Base-by-base conservation (phyloP, 352 stramenopile species). In the Pythium coloratum region DNA sequence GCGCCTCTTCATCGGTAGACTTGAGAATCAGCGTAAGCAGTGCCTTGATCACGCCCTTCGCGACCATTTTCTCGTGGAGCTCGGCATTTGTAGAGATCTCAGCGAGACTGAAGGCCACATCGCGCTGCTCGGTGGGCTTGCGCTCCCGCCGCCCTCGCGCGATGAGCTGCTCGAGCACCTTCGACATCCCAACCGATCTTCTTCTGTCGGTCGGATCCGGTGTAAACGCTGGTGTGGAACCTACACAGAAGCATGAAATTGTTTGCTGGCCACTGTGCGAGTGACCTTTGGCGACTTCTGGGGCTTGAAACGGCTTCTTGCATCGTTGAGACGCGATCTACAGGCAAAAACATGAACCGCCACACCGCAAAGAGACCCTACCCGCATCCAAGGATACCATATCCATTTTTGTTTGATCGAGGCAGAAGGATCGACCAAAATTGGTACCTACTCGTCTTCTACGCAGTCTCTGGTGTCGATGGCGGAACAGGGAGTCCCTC, bases 111-210 rank as follows among this genome's bases (percentile, higher is more conserved):
- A 99, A 99, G 14, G 94, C 90, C 7, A 99, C 96, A 73, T 98
- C 92, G 24, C 96, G 96, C 76, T 98, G 94, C 67, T 99, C 97
- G 0, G 89, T 90, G n/a, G 94, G 92, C 71, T 97, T 97, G 47
- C 89, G 81, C 59, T 98, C 95, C 9, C 96, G 91, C n/a, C 96
- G 80, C 3, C 96, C 97, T n/a, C 97, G 90, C 24, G 96, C 97
- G 58, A 99, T 97, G 30, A 99, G 78, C 66, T 97, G 91, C 79
- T 99, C 97, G 6, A 99, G 78, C 33, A 98, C 92, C 78, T 98
- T 98, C 24, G 94, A 94, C 86, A 92, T 92, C 26, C 7, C 14
- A 20, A 33, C 51, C n/a, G 3, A 51, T 50, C n/a, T 8, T 49
- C 14, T n/a, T 5, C 3, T 49, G 16, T 13, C 13, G 6, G 44